These are phyloP conservation scores for Candida chauliodis DNA, from an alignment of 805 yeast genomes.

Conservation along the genomic window DNA sequence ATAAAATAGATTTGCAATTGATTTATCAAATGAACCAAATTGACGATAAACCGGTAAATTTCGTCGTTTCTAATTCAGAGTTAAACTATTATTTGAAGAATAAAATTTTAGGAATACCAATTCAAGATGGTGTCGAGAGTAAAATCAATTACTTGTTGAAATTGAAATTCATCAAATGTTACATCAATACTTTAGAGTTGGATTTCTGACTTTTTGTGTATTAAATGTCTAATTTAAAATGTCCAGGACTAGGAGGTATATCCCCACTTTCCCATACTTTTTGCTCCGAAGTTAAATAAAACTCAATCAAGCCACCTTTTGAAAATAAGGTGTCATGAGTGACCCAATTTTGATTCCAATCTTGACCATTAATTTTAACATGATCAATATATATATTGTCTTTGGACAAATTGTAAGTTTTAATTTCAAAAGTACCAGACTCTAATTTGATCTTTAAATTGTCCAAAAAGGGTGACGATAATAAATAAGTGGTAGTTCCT, in stretches of 20 bases:
- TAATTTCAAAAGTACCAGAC: slow-evolving; percentile 20
- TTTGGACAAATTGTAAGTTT: slow-evolving; percentile 18
- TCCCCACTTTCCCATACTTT: slow-evolving; percentile 22
- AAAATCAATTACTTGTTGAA: slow-evolving; percentile 11
- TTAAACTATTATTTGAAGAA: slow-evolving; percentile 12
- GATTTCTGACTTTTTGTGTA: slow-evolving; percentile 9
- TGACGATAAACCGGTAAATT: slow-evolving; percentile 5
- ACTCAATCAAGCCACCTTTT: slow-evolving; percentile 21
- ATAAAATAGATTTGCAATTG: slow-evolving; percentile 9
- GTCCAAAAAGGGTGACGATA: slow-evolving; percentile 27
- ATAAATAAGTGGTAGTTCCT: slow-evolving; percentile 30
- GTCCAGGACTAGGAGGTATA: slow-evolving; percentile 26
- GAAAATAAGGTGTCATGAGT: slow-evolving; percentile 26
- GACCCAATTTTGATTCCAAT: slow-evolving; percentile 26
- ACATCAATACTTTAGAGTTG: slow-evolving; percentile 14
- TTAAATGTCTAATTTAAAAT: too few relatives aligned
- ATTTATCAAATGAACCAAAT: slow-evolving; percentile 7
- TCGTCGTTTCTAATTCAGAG: slow-evolving; percentile 13
- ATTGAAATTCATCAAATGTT: slow-evolving; percentile 12
- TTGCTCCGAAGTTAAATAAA: slow-evolving; percentile 15
- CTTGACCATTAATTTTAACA: slow-evolving; percentile 26
- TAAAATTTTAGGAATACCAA: slow-evolving; percentile 10
- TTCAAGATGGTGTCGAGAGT: slow-evolving; percentile 10
- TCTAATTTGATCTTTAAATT: slow-evolving; percentile 20
- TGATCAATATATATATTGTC: slow-evolving; percentile 24